Conservation (phyloP, 192 early-diverging fungal species). For the Phlyctochytrium bullatum region DNA sequence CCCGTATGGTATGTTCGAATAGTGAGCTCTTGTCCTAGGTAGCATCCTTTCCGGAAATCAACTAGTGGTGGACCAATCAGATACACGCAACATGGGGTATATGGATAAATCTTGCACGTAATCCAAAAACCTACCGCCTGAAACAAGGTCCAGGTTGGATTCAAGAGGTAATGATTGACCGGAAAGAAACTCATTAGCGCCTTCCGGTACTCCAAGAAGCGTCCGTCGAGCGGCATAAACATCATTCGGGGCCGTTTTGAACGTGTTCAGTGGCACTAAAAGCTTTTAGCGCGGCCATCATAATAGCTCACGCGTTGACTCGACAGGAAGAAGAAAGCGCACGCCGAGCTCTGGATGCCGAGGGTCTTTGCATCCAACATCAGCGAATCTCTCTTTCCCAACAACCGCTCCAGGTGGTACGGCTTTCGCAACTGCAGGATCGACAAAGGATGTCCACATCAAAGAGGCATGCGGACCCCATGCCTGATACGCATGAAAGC, state of each 20-base stretch:
- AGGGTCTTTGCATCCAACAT: conserved; percentile 43
- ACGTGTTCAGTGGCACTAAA: no score
- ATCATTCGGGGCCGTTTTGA: conserved; percentile 53
- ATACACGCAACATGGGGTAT: not conserved
- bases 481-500: conserved; percentile 67
- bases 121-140: conserved; percentile 61
- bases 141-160: conserved; percentile 88
- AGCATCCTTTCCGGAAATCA: conserved; percentile 97
- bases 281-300: not conserved
- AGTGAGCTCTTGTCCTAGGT: conserved; percentile 97
- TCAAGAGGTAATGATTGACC: conserved; percentile 80
- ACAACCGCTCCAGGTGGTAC: conserved; percentile 27
- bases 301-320: not conserved
- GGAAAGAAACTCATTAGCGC: conserved; percentile 71
- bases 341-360: conserved; percentile 60
- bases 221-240: conserved; percentile 77
- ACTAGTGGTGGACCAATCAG: conserved; percentile 48
- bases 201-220: conserved; percentile 87
- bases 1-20: conserved; percentile 95
- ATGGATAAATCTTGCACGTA: not conserved
- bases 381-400: conserved; percentile 30
- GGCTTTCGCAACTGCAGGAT: not conserved
- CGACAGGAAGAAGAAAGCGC: conserved; percentile 42
- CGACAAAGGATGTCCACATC: conserved; percentile 25
- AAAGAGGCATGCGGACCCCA: conserved; percentile 62